Evolutionary conservation across 2,329 filamentous ascomycete genomes (phyloP).

Genomic region (Cercospora nicotianae): DNA sequence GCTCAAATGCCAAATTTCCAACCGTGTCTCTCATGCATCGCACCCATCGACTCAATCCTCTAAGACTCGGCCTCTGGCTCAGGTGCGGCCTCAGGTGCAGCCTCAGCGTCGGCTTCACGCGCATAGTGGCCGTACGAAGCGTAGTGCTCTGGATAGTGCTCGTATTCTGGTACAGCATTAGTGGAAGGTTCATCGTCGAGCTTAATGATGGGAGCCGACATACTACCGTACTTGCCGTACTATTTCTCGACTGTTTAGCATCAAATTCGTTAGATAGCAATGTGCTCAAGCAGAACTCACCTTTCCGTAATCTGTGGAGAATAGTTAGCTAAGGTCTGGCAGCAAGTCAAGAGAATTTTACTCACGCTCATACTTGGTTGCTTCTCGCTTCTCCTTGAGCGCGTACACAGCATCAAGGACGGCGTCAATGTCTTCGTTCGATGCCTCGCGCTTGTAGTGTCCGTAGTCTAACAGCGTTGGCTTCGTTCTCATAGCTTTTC

Average conservation of each 20-base stretch:
- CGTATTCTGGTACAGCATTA: background rate
- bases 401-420: conserved; percentile 4
- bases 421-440: conserved; percentile 2
- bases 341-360: background rate
- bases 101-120: background rate
- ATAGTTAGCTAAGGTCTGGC: too few relatives aligned
- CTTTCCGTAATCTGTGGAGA: background rate
- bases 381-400: conserved; percentile 9
- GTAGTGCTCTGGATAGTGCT: background rate
- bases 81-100: conserved; percentile 8
- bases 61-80: conserved; percentile 5
- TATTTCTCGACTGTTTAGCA: background rate
- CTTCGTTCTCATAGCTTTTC: background rate
- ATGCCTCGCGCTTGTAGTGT: conserved; percentile 12
- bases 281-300: background rate
- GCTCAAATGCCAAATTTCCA: background rate
- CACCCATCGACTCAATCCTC: too few relatives aligned
- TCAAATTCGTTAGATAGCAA: background rate
- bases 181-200: background rate
- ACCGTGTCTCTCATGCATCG: background rate
- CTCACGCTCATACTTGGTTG: background rate
- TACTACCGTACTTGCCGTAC: background rate
- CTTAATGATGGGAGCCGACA: background rate
- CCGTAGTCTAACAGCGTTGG: background rate
- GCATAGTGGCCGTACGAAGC: background rate